Percentiles rank a stretch among this genome's conserved stretches.
phyloP scores from a whole-genome alignment of 2,329 filamentous ascomycete genomes.

The Neofusicoccum parvum region DNA sequence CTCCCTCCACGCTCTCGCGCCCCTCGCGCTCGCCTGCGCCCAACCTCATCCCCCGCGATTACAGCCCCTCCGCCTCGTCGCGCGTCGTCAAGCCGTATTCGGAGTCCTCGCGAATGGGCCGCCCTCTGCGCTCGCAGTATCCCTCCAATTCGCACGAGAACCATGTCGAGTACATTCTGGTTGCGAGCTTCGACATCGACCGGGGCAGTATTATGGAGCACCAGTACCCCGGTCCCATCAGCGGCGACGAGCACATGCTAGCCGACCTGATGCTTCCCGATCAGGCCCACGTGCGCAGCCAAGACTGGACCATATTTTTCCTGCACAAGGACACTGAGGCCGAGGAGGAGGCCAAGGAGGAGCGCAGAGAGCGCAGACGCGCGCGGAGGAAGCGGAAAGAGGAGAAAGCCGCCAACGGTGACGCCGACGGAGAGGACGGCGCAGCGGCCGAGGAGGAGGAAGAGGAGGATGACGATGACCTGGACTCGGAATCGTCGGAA shows the following conservation, averaged over 20 bases:
- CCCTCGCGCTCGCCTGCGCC: conserved; percentile 40
- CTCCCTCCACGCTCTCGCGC: conserved; percentile 39
- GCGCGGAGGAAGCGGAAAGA: conserved; percentile 51
- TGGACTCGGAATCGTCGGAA: conserved; percentile 55
- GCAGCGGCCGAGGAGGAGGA: conserved; percentile 50
- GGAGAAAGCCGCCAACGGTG: conserved; percentile 44
- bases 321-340: conserved; percentile 90
- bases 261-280: conserved; percentile 98
- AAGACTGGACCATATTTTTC: conserved; percentile 99
- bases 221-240: conserved; percentile 92
- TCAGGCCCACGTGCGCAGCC: conserved; percentile 89
- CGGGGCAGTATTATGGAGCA: conserved; percentile 97
- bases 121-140: conserved; percentile 50
- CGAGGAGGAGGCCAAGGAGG: conserved; percentile 70
- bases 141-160: conserved; percentile 62
- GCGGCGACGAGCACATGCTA: conserved; percentile 95
- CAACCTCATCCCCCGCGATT: conserved; percentile 35
- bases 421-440: conserved; percentile 47
- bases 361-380: conserved; percentile 59
- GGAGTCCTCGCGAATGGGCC: conserved; percentile 26
- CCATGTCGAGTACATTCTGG: conserved; percentile 98
- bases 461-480: conserved; percentile 51
- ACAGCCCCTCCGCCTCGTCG: conserved; percentile 27
- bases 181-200: conserved; percentile 97
- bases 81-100: conserved; percentile 31